Conservation (phyloP, 2,329 filamentous ascomycete species). For the Clarireedia homoeocarpa region DNA sequence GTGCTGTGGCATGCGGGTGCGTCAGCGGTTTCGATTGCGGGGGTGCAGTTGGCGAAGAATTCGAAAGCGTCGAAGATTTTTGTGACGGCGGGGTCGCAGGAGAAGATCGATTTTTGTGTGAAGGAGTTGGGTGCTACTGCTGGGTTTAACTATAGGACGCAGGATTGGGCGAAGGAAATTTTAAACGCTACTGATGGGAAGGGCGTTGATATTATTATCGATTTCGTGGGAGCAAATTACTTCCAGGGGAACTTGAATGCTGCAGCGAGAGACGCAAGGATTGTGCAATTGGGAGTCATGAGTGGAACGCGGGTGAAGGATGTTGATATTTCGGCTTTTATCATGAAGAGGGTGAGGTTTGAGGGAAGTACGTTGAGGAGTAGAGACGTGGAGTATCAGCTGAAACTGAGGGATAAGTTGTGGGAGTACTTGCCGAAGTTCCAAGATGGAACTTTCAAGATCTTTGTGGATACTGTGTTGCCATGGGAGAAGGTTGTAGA, state of each 20-base stretch:
- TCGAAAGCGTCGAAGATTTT: conserved; percentile 66
- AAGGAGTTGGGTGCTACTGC: conserved; percentile 67
- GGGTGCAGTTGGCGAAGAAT: conserved; percentile 69
- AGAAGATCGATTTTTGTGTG: conserved; percentile 74
- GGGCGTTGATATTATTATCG: conserved; percentile 80
- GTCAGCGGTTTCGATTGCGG: conserved; percentile 78
- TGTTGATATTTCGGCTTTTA: conserved; percentile 63
- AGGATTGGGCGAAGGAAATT: conserved; percentile 69
- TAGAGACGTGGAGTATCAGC: conserved; percentile 73
- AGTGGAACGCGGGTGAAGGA: conserved; percentile 62
- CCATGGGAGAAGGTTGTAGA: conserved; percentile 68
- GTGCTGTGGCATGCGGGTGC: conserved; percentile 92
- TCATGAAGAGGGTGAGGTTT: conserved; percentile 69
- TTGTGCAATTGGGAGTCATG: conserved; percentile 70
- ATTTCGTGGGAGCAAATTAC: conserved; percentile 75
- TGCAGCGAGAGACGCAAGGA: conserved; percentile 65
- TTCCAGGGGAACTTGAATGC: conserved; percentile 73
- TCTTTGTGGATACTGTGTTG: conserved; percentile 75
- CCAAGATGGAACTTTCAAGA: conserved; percentile 63
- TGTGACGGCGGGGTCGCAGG: conserved; percentile 71
- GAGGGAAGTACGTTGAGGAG: conserved; percentile 81
- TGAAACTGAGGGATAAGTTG: conserved; percentile 63
- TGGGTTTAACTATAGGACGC: conserved; percentile 76
- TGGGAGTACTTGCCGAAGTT: conserved; percentile 73
- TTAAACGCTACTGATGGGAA: conserved; percentile 62